Conservation (phyloP, 1,284 basidiomycete genomes). For the Filobasidium uniguttulatum region DNA sequence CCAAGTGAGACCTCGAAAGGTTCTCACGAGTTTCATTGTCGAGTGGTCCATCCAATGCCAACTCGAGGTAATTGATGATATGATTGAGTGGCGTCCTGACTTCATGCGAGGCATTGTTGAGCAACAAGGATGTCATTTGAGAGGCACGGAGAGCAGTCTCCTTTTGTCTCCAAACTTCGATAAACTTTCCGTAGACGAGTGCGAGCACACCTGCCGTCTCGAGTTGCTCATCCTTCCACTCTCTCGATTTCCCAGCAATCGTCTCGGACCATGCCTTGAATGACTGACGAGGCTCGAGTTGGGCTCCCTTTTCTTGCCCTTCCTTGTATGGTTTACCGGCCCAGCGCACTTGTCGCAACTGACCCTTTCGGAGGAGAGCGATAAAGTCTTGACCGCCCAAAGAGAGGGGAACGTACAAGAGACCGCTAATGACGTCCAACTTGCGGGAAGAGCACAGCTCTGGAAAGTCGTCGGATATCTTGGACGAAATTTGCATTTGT, state of each 20-base stretch:
- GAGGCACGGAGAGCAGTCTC: constrained; percentile 63
- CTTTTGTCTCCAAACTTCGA: constrained; percentile 69
- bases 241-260: constrained; percentile 55
- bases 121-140: constrained; percentile 61
- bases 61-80: constrained; percentile 70
- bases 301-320: constrained; percentile 27
- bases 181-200: constrained; percentile 58
- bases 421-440: constrained; percentile 59
- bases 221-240: constrained; percentile 76
- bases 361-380: constrained; percentile 65
- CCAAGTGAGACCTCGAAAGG: constrained; percentile 61
- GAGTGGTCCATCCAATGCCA: constrained; percentile 66
- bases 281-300: constrained; percentile 59
- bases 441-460: constrained; percentile 54
- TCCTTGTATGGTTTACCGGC: constrained; percentile 61
- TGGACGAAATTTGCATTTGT: constrained; percentile 53
- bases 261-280: constrained; percentile 71
- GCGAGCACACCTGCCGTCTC: constrained; percentile 78
- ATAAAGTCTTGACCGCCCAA: constrained; percentile 60
- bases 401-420: constrained; percentile 65
- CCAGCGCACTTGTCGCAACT: constrained; percentile 59
- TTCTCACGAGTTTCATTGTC: constrained; percentile 68
- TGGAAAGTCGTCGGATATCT: constrained; percentile 57
- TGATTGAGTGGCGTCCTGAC: constrained; percentile 62
- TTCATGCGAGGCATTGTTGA: constrained; percentile 83